A percentile compares a stretch with the other conserved stretches of the same genome.
These are phyloP conservation scores for Nigrospora sphaerica DNA, from an alignment of 2,329 filamentous ascomycete genomes.

Conservation along the genomic window DNA sequence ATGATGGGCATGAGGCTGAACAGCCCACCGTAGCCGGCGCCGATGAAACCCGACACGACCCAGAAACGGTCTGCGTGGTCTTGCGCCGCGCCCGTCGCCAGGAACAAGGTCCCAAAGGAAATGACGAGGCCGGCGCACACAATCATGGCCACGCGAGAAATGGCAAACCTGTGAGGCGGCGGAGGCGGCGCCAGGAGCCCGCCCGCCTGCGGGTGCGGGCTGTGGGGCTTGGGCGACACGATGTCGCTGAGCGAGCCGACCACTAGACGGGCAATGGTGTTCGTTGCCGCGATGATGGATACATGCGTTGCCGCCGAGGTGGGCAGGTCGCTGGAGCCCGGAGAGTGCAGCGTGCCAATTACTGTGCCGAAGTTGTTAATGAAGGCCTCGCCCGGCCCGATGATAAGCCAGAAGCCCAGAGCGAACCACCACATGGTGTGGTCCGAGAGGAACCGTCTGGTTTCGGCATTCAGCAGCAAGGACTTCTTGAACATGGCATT, in stretches of 20 bases:
- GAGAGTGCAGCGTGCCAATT: conserved; percentile 74
- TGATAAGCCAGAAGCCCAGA: conserved; percentile 83
- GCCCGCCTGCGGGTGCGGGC: conserved; percentile 45
- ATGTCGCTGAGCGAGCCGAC: conserved; percentile 86
- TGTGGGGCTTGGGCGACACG: conserved; percentile 63
- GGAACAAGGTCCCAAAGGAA: conserved; percentile 66
- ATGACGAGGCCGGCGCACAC: conserved; percentile 68
- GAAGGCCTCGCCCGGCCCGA: conserved; percentile 93
- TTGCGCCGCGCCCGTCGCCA: conserved; percentile 71
- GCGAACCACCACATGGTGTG: conserved; percentile 95
- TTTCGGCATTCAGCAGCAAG: conserved; percentile 88
- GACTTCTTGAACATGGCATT: conserved; percentile 67
- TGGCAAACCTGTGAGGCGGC: conserved; percentile 36
- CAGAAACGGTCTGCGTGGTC: conserved; percentile 74
- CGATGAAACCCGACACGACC: conserved; percentile 75
- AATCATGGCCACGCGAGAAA: conserved; percentile 78
- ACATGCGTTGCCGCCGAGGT: conserved; percentile 80
- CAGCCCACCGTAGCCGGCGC: conserved; percentile 85
- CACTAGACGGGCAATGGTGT: conserved; percentile 81
- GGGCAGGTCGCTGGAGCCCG: conserved; percentile 33
- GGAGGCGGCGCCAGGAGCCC: conserved; percentile 20
- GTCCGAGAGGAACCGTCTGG: conserved; percentile 74
- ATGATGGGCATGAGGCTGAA: conserved; percentile 89
- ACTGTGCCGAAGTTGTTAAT: conserved; percentile 96
- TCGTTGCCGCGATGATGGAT: conserved; percentile 83